phyloP scores from a whole-genome alignment of 2,329 filamentous ascomycete species.

The Alternaria alternata region DNA sequence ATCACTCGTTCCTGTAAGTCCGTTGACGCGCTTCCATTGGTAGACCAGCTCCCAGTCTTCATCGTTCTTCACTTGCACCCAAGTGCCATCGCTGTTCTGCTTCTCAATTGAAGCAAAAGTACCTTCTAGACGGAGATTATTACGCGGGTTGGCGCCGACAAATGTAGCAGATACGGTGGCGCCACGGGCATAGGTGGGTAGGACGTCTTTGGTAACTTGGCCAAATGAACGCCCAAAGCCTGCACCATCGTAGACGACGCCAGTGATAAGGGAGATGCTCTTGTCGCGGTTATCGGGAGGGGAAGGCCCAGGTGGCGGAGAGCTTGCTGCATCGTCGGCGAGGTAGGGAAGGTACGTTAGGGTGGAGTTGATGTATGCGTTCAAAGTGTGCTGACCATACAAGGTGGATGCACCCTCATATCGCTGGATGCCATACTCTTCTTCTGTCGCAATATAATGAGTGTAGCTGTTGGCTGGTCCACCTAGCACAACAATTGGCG shows the following conservation, averaged over 20 bases:
- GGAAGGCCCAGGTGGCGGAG: slow-evolving; percentile 61
- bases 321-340: slow-evolving; percentile 46
- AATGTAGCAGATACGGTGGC: slow-evolving; percentile 73
- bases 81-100: slow-evolving; percentile 59
- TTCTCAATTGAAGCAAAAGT: slow-evolving; percentile 82
- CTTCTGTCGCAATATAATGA: slow-evolving; percentile 79
- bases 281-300: slow-evolving; percentile 80
- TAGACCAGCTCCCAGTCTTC: slow-evolving; percentile 85
- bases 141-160: slow-evolving; percentile 87
- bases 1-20: slow-evolving; percentile 76
- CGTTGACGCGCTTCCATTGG: slow-evolving; percentile 77
- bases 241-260: slow-evolving; percentile 76
- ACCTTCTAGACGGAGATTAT: slow-evolving; percentile 79
- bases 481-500: slow-evolving; percentile 76
- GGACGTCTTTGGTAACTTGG: slow-evolving; percentile 64
- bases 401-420: slow-evolving; percentile 96
- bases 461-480: slow-evolving; percentile 92
- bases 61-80: slow-evolving; percentile 75
- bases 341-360: slow-evolving; percentile 76
- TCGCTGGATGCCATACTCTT: slow-evolving; percentile 84
- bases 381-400: slow-evolving; percentile 81
- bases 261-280: slow-evolving; percentile 82
- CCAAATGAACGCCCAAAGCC: slow-evolving; percentile 76
- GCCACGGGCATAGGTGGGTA: slow-evolving; percentile 67
- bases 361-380: slow-evolving; percentile 87